phyloP scores from a whole-genome alignment of 345 rosid species.

The Salix suchowensis region DNA sequence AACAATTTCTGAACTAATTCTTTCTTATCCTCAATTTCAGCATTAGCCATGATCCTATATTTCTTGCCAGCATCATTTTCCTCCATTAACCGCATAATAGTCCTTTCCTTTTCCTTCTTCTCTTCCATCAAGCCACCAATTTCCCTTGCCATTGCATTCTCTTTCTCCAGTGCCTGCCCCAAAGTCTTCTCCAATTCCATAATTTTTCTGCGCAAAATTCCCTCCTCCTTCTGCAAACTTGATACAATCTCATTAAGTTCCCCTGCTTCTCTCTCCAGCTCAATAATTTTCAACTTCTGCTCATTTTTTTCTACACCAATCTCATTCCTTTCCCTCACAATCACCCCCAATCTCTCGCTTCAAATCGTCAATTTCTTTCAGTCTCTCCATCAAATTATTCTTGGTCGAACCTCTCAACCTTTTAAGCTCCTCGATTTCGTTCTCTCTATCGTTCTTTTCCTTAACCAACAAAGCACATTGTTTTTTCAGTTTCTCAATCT shows the following conservation, averaged over 20 bases:
- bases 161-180: constrained; percentile 36
- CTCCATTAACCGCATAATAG: constrained; percentile 25
- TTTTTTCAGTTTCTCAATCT: constrained; percentile 29
- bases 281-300: constrained; percentile 25
- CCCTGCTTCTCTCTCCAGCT: constrained; percentile 34
- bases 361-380: constrained; percentile 29
- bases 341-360: constrained; percentile 25
- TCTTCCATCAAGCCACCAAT: constrained; percentile 37
- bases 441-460: constrained; percentile 31
- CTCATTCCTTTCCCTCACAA: constrained; percentile 36
- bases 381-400: constrained; percentile 25
- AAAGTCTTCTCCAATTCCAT: constrained; percentile 45
- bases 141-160: constrained; percentile 28
- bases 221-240: constrained; percentile 40
- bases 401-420: constrained; percentile 33
- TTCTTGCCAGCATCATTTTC: constrained; percentile 26
- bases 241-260: constrained; percentile 22
- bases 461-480: constrained; percentile 27
- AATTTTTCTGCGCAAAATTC: constrained; percentile 23
- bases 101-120: constrained; percentile 30
- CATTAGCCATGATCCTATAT: constrained; percentile 13
- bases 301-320: constrained; percentile 31
- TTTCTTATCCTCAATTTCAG: constrained; percentile 31
- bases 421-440: constrained; percentile 15
- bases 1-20: constrained; percentile 29